These are phyloP conservation scores for Tetrahymena thermophila DNA, from an alignment of 73 alveolate species.

Conservation along the genomic window DNA sequence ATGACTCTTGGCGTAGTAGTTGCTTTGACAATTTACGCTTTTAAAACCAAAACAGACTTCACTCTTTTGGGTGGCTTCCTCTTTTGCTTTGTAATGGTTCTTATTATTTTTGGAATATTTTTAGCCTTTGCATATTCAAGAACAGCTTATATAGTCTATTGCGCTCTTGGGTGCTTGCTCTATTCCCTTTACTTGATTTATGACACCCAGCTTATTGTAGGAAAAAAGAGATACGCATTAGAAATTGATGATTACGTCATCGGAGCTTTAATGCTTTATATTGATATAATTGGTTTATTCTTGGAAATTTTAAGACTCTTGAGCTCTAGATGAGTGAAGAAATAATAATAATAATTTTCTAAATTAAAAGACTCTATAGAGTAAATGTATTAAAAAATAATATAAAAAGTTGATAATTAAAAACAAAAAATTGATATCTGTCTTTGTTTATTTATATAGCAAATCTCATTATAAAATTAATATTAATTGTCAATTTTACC, in stretches of 20 bases:
- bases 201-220: constrained; percentile 49
- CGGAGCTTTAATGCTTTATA: constrained; percentile 50
- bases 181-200: constrained; percentile 40
- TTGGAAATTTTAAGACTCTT: not conserved
- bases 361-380: not conserved
- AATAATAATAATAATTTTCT: not conserved
- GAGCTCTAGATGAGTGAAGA: not conserved
- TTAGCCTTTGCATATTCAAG: constrained; percentile 17
- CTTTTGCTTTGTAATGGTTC: not conserved
- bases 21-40: constrained; percentile 47
- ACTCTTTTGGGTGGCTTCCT: constrained; percentile 40
- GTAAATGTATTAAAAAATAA: not conserved
- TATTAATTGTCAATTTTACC: not conserved
- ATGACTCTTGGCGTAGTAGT: constrained; percentile 37
- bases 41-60: constrained; percentile 46
- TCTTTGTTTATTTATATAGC: no score
- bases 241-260: constrained; percentile 52
- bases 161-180: constrained; percentile 23
- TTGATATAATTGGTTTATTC: constrained; percentile 44
- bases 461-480: no score
- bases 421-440: no score
- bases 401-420: not conserved
- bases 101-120: constrained; percentile 42
- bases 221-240: constrained; percentile 36
- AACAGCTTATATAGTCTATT: constrained; percentile 8